These are phyloP conservation scores for Leccinum olivaceopallidum DNA, from an alignment of 768 basidiomycete species.

Conservation along the genomic window DNA sequence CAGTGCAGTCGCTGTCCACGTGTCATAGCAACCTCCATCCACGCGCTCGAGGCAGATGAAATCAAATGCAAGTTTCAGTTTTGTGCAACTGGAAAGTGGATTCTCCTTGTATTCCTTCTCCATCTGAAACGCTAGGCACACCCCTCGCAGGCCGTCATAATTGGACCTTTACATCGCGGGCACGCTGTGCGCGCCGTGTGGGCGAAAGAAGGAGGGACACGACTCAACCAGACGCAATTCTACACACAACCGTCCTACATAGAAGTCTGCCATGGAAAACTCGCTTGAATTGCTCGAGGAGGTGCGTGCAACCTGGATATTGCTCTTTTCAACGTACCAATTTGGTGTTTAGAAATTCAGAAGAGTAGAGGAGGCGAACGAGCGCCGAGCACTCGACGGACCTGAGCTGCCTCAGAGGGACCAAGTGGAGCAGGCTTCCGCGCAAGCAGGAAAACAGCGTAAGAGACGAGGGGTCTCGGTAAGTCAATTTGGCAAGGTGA, in stretches of 20 bases:
- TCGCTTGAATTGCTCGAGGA: conserved; percentile 32
- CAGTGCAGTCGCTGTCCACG: conserved; percentile 19
- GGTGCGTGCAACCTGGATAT: conserved; percentile 15
- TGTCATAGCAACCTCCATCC: conserved; percentile 11
- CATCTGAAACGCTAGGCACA: not conserved
- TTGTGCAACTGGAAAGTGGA: not conserved
- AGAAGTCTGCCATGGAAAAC: conserved; percentile 17
- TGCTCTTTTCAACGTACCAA: not conserved
- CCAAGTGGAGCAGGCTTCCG: conserved; percentile 20
- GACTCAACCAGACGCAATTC: not conserved
- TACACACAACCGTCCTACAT: not conserved
- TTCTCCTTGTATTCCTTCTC: not conserved
- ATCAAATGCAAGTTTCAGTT: conserved; percentile 18
- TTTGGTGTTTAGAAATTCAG: conserved; percentile 48
- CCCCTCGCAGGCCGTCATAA: conserved; percentile 3
- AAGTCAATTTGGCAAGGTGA: conserved; percentile 61
- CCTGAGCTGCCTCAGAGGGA: conserved; percentile 14
- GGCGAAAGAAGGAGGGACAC: conserved; percentile 1
- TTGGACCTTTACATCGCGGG: conserved; percentile 8
- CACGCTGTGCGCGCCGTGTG: conserved; percentile 6
- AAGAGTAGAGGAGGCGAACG: conserved; percentile 57
- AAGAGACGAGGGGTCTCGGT: conserved; percentile 57
- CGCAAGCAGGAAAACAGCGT: conserved; percentile 31
- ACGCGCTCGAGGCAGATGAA: conserved; percentile 4
- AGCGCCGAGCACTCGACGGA: conserved; percentile 45